Evolutionary conservation across 352 stramenopile genomes (phyloP).

Genomic region (Pythium scleroteichum): DNA sequence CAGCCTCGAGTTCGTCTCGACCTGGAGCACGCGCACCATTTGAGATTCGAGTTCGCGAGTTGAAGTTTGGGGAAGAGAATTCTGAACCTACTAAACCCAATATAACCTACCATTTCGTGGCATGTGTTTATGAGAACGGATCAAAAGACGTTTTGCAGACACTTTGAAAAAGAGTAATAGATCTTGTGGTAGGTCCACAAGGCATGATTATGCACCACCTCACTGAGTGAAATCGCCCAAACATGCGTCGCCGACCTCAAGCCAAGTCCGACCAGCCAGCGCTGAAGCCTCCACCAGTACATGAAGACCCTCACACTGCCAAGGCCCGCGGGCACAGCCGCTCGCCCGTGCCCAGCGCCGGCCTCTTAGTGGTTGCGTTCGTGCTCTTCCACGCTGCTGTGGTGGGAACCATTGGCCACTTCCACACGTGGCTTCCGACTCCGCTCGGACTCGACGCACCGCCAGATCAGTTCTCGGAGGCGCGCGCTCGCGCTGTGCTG

Average conservation of each 20-base stretch:
- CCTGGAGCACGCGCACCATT: slow-evolving; percentile 58
- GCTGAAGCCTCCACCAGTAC: background rate
- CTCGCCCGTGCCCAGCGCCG: slow-evolving; percentile 19
- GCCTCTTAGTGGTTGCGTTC: slow-evolving; percentile 41
- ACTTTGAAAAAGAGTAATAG: no score
- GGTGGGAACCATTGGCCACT: slow-evolving; percentile 42
- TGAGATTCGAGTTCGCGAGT: slow-evolving; percentile 24
- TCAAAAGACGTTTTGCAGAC: no score
- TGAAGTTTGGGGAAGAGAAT: background rate
- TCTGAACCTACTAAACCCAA: background rate
- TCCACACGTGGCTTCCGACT: slow-evolving; percentile 57
- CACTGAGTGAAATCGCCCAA: no score
- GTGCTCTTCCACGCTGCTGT: slow-evolving; percentile 44
- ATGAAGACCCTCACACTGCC: no score
- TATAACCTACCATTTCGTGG: no score
- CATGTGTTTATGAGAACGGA: no score
- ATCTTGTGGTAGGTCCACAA: no score
- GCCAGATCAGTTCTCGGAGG: slow-evolving; percentile 45
- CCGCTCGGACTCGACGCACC: slow-evolving; percentile 42
- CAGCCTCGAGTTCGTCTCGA: slow-evolving; percentile 48
- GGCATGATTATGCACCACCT: no score
- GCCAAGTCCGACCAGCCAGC: background rate
- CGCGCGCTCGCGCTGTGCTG: slow-evolving; percentile 50
- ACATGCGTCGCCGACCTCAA: no score
- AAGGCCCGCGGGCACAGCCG: background rate